Evolutionary conservation across 1,284 basidiomycete genomes (phyloP).

Genomic region (Cryptococcus sp.): DNA sequence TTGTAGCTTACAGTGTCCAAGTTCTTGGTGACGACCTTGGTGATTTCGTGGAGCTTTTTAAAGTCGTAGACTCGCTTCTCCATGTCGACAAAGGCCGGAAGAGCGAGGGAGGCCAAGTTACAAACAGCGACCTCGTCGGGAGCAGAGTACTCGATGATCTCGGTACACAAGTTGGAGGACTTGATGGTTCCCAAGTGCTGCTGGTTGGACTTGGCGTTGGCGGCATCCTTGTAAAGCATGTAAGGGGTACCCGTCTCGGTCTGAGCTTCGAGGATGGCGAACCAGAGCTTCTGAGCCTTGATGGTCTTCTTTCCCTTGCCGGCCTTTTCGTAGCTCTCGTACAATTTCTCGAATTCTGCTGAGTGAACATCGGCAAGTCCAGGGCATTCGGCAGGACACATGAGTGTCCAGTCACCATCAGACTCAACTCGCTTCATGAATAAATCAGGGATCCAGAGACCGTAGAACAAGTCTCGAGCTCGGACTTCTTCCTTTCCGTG

Average conservation of each 20-base stretch:
- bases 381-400: slow-evolving; percentile 96
- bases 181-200: slow-evolving; percentile 99
- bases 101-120: slow-evolving; percentile 95
- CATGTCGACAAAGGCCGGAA: slow-evolving; percentile 77
- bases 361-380: slow-evolving; percentile 86
- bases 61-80: slow-evolving; percentile 68
- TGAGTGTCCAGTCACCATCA: slow-evolving; percentile 88
- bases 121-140: slow-evolving; percentile 99
- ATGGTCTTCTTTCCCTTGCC: slow-evolving; percentile 81
- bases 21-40: slow-evolving; percentile 89
- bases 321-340: slow-evolving; percentile 84
- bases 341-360: slow-evolving; percentile 86
- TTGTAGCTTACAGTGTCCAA: slow-evolving; percentile 62
- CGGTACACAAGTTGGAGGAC: slow-evolving; percentile 97
- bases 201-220: slow-evolving; percentile 94
- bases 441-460: slow-evolving; percentile 95
- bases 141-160: slow-evolving; percentile 97
- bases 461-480: slow-evolving; percentile 96
- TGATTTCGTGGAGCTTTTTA: slow-evolving; percentile 87
- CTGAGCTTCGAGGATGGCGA: slow-evolving; percentile 93
- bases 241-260: slow-evolving; percentile 98
- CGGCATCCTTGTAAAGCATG: slow-evolving; percentile 95
- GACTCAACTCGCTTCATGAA: slow-evolving; percentile 95
- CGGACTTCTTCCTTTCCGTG: slow-evolving; percentile 98
- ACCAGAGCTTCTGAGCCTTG: slow-evolving; percentile 98